These are phyloP conservation scores for Podospora conica DNA, from an alignment of 495 filamentous ascomycete species.

Conservation along the genomic window DNA sequence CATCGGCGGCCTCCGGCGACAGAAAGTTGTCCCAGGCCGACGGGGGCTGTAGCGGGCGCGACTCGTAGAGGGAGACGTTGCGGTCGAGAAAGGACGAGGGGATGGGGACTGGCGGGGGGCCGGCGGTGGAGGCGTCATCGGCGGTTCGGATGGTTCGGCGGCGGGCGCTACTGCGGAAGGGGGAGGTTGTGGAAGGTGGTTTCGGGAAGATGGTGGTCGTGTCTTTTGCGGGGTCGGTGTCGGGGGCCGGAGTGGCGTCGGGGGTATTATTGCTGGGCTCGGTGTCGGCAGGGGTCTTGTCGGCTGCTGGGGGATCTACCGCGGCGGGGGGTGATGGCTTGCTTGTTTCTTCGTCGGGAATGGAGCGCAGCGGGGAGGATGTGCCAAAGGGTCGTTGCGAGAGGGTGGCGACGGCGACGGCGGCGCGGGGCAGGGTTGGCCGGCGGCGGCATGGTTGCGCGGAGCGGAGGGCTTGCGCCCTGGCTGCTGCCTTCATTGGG, in stretches of 20 bases:
- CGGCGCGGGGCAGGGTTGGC: not conserved
- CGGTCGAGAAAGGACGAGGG: slow-evolving; percentile 39
- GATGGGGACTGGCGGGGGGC: slow-evolving; percentile 36
- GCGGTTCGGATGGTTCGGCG: slow-evolving; percentile 32
- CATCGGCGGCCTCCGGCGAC: slow-evolving; percentile 13
- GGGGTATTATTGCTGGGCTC: not conserved
- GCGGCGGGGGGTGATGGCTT: not conserved
- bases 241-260: not conserved
- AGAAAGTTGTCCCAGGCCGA: not conserved
- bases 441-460: not conserved
- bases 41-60: slow-evolving; percentile 8
- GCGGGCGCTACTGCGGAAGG: slow-evolving; percentile 34
- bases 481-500: not conserved
- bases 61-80: slow-evolving; percentile 25
- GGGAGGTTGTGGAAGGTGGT: slow-evolving; percentile 5
- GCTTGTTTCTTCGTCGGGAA: not conserved
- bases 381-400: not conserved
- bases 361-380: not conserved
- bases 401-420: not conserved
- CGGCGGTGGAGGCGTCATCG: slow-evolving; percentile 23
- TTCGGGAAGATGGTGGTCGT: not conserved
- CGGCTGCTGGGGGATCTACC: not conserved
- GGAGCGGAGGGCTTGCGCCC: not conserved
- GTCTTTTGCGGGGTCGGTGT: not conserved
- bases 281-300: not conserved